Percentiles rank a stretch among this genome's conserved stretches.
Evolutionary conservation across 768 basidiomycete species (phyloP).

Genomic region (Boletus edulis): DNA sequence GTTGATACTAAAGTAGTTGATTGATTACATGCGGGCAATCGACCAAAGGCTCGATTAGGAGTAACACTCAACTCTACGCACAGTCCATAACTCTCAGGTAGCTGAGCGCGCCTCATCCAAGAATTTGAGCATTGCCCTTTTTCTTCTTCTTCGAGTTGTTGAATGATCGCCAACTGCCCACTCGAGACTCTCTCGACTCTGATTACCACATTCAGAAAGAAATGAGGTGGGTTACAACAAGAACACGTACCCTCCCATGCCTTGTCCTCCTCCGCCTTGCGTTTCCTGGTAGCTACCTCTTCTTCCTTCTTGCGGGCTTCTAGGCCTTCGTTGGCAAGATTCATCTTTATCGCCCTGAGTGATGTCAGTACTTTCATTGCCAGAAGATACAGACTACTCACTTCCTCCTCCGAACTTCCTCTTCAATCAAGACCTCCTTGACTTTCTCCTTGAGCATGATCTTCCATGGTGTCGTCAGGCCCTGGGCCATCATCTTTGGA

Average conservation of each 20-base stretch:
- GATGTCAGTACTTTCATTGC: background rate
- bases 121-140: slow-evolving; percentile 63
- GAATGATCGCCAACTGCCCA: slow-evolving; percentile 83
- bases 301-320: slow-evolving; percentile 94
- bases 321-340: slow-evolving; percentile 86
- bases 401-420: slow-evolving; percentile 84
- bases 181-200: slow-evolving; percentile 78
- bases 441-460: slow-evolving; percentile 64
- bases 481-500: slow-evolving; percentile 31
- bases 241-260: slow-evolving; percentile 75
- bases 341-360: slow-evolving; percentile 85
- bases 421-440: slow-evolving; percentile 86
- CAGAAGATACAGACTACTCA: slow-evolving; percentile 33
- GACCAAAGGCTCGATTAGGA: slow-evolving; percentile 4
- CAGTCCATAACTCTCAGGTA: background rate
- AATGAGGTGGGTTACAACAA: background rate
- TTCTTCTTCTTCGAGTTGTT: slow-evolving; percentile 77
- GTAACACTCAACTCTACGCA: slow-evolving; percentile 13
- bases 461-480: slow-evolving; percentile 57
- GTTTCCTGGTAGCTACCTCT: slow-evolving; percentile 70
- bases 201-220: slow-evolving; percentile 1
- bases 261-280: slow-evolving; percentile 87
- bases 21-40: slow-evolving; percentile 10
- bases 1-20: background rate
- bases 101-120: slow-evolving; percentile 48